Evolutionary conservation across 768 basidiomycete species (phyloP).

Genomic region (Trametes cinnabarina): DNA sequence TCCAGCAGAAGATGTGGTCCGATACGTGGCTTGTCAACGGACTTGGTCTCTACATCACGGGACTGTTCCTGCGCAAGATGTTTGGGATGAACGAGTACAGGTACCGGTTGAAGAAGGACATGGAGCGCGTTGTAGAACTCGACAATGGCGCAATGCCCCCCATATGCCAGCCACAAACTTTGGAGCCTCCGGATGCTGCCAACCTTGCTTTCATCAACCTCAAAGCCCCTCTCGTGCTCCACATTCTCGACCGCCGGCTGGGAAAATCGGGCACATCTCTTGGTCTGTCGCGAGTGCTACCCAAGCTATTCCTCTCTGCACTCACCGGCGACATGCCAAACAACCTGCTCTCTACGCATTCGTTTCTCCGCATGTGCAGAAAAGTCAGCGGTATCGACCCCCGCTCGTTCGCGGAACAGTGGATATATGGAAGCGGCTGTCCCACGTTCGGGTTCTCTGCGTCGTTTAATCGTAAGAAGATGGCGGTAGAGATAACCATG

Average conservation of each 20-base stretch:
- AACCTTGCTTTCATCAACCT: constrained; percentile 87
- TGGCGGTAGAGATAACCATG: constrained; percentile 96
- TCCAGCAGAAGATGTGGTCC: constrained; percentile 88
- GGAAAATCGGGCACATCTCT: constrained; percentile 95
- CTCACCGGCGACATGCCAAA: constrained; percentile 86
- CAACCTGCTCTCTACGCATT: constrained; percentile 84
- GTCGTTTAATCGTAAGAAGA: constrained; percentile 94
- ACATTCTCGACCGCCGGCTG: constrained; percentile 90
- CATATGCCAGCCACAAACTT: constrained; percentile 84
- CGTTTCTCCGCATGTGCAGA: constrained; percentile 87
- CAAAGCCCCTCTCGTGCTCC: constrained; percentile 93
- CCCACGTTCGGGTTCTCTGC: constrained; percentile 88
- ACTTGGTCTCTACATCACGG: constrained; percentile 85
- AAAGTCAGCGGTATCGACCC: constrained; percentile 93
- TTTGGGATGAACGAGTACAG: constrained; percentile 97
- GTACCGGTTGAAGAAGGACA: constrained; percentile 93
- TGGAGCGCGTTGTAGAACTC: constrained; percentile 84
- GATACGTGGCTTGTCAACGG: constrained; percentile 98
- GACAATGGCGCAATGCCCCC: constrained; percentile 90
- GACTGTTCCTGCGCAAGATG: constrained; percentile 80
- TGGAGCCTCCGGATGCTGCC: constrained; percentile 81
- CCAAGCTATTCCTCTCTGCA: constrained; percentile 91
- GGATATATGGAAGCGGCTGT: constrained; percentile 98
- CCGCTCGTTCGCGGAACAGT: constrained; percentile 93
- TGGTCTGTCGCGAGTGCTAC: constrained; percentile 90